Base-by-base conservation (phyloP, 345 rosid species). In the Citrus cavaleriei region DNA sequence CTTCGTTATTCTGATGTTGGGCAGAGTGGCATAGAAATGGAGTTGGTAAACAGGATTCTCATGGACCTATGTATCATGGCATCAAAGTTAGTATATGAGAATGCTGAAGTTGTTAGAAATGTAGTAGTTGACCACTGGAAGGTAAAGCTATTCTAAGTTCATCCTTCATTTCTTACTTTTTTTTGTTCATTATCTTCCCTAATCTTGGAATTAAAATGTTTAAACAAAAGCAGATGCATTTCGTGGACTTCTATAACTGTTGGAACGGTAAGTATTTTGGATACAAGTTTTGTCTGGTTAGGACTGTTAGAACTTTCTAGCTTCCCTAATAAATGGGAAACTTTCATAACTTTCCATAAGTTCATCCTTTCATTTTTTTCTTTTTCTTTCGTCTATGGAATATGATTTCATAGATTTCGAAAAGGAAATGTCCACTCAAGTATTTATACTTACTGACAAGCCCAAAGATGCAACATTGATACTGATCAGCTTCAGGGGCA, bases 1-100 rank as follows among this genome's bases (percentile, higher is more conserved):
- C 32, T 83, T 37, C 46, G 69, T 46, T 66, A 32, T 61, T 80
- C 87, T 37, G 82, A 59, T 84, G 67, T 80, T 25, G 68, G 80
- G 70, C 82, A 83, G 54, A 73, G 63, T 27, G 68, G 54, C 13
- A 60, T 51, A 46, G 27, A 68, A 28, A 63, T 70, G 27, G 89
- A 86, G 68, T 42, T 81, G 77, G 90, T 87, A 54, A 86, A 81
- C 76, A 87, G 86, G 62, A 85, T 81, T 74, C 85, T 88, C n/a
- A 77, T 92, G 88, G 98, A 95, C 83, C 85, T 93, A 30, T 92
- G 97, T 77, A 83, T 95, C 51, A 91, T 93, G 95, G 93, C 97
- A 0, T 87, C 97, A 12, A 93, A 92, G 78, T 84, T 95, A 58
- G 89, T 93, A 59, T 95, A 95, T 49, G 99, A 92, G 86, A 95